Conservation (phyloP, 2,329 filamentous ascomycete species). For the Mollisiaceae sp. region DNA sequence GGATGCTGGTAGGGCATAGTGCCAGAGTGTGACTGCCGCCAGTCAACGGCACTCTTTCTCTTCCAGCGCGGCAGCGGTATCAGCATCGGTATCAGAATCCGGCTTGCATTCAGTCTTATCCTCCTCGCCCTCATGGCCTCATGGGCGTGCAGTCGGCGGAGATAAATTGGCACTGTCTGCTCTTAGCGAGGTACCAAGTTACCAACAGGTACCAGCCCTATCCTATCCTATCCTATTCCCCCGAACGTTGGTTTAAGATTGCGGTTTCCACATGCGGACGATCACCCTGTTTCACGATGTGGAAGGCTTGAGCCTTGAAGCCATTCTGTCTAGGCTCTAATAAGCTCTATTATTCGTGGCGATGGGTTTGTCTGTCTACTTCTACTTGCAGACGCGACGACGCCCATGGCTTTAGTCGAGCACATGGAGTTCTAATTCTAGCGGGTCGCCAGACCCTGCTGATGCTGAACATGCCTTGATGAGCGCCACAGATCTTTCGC, state of each 20-base stretch:
- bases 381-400: no score
- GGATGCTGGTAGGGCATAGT: background rate
- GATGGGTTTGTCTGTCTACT: no score
- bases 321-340: background rate
- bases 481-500: no score
- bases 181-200: background rate
- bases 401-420: no score
- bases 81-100: background rate
- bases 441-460: no score
- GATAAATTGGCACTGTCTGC: background rate
- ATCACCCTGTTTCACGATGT: constrained; percentile 5
- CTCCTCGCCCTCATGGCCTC: background rate
- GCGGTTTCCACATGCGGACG: background rate
- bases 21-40: background rate
- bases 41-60: background rate
- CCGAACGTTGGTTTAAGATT: constrained; percentile 12
- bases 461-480: no score
- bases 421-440: no score
- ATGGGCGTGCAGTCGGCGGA: background rate
- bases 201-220: no score
- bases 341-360: no score
- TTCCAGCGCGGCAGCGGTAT: background rate
- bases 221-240: background rate
- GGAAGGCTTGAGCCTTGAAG: background rate
- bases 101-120: background rate